Conservation (phyloP, 2,329 filamentous ascomycete genomes). For the Calonectria henricotiae region DNA sequence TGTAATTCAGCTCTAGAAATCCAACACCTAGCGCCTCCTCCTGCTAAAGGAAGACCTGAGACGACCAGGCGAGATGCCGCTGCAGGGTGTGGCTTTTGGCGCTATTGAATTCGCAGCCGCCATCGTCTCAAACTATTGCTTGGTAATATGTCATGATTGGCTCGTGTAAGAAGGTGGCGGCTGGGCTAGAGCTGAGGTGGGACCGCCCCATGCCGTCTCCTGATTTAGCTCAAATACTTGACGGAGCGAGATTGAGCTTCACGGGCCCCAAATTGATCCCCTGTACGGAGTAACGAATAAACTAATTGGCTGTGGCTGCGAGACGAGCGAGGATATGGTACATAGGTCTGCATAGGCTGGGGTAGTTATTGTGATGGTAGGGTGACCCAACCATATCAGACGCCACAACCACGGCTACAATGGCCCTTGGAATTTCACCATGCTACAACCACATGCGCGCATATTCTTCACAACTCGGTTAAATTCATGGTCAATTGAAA, state of each 20-base stretch:
- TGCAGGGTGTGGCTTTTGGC: background rate
- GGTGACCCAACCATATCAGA: too few relatives aligned
- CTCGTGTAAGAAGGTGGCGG: constrained; percentile 6
- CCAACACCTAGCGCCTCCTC: background rate
- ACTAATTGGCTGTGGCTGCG: too few relatives aligned
- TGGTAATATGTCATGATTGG: background rate
- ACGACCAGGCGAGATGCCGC: background rate
- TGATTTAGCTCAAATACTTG: background rate
- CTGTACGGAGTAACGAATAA: background rate
- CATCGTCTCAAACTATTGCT: background rate
- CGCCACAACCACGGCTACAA: too few relatives aligned
- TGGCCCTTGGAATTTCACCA: too few relatives aligned
- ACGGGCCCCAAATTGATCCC: background rate
- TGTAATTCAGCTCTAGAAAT: background rate
- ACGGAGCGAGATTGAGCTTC: background rate
- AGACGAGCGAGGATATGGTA: too few relatives aligned
- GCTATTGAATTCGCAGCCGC: constrained; percentile 11
- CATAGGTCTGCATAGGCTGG: too few relatives aligned
- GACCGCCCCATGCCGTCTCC: background rate
- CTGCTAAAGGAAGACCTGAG: background rate
- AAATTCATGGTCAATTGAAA: too few relatives aligned
- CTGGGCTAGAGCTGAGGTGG: constrained; percentile 4
- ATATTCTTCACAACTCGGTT: too few relatives aligned
- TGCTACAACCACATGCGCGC: too few relatives aligned
- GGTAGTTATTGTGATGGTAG: too few relatives aligned